Evolutionary conservation across 441 rosid genomes (phyloP).

Genomic region (Pelargonium fulgidum): DNA sequence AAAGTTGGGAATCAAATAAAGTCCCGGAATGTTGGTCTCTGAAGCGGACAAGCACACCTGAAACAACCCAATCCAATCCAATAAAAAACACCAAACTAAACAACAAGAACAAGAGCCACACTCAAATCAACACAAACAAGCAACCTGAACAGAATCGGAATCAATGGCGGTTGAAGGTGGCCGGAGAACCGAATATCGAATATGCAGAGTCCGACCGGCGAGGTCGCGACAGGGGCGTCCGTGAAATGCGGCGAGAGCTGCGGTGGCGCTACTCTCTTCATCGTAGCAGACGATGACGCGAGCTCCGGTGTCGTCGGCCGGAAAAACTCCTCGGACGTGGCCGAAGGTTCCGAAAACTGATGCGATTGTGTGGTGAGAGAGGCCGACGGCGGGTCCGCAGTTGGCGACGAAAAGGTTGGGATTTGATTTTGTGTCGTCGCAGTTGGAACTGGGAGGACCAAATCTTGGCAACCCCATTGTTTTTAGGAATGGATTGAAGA

Average conservation of each 20-base stretch:
- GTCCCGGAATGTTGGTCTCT: slow-evolving; percentile 75
- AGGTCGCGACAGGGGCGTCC: slow-evolving; percentile 57
- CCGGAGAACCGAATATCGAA: slow-evolving; percentile 59
- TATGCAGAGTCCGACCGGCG: slow-evolving; percentile 60
- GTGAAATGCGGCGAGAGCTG: slow-evolving; percentile 47
- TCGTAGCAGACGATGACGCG: slow-evolving; percentile 63
- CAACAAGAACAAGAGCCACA: background rate
- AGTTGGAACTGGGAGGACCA: slow-evolving; percentile 32
- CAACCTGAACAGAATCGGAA: background rate
- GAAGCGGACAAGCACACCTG: slow-evolving; percentile 49
- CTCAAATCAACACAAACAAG: background rate
- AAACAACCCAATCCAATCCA: slow-evolving; percentile 34
- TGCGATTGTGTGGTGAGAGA: slow-evolving; percentile 46
- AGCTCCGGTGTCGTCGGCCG: slow-evolving; percentile 81
- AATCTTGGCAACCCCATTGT: slow-evolving; percentile 63
- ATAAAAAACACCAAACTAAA: slow-evolving; percentile 4
- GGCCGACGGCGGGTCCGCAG: slow-evolving; percentile 85
- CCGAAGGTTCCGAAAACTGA: slow-evolving; percentile 61
- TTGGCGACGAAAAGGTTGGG: slow-evolving; percentile 75
- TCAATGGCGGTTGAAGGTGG: slow-evolving; percentile 25
- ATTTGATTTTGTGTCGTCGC: slow-evolving; percentile 22
- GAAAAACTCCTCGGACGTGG: slow-evolving; percentile 51
- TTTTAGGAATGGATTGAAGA: background rate
- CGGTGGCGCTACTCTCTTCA: slow-evolving; percentile 43
- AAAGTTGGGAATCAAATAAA: slow-evolving; percentile 55